Conservation (phyloP, 2,329 filamentous ascomycete genomes). For the Trichoderma arundinaceum region DNA sequence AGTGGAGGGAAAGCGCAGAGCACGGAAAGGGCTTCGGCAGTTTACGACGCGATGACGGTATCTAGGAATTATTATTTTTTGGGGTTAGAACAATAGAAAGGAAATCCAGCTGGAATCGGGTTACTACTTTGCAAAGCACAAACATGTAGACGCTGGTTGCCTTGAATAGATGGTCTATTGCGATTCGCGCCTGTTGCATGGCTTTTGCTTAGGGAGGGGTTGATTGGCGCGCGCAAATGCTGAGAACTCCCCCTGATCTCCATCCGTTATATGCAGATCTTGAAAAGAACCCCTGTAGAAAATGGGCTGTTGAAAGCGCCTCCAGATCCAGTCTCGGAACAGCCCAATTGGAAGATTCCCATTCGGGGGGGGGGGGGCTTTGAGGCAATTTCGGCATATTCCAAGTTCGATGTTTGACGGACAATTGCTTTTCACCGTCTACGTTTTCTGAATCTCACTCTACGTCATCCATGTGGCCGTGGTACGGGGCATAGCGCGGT, state of each 20-base stretch:
- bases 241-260: not conserved
- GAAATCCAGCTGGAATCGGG: not conserved
- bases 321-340: too few relatives aligned
- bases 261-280: not conserved
- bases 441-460: too few relatives aligned
- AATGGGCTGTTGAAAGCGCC: too few relatives aligned
- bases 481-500: too few relatives aligned
- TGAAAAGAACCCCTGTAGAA: not conserved
- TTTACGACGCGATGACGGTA: not conserved
- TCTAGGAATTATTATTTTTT: not conserved
- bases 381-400: not conserved
- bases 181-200: not conserved
- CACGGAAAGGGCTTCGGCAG: not conserved
- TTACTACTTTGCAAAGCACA: not conserved
- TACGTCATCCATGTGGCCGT: too few relatives aligned
- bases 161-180: not conserved
- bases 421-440: too few relatives aligned
- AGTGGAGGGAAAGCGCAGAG: not conserved
- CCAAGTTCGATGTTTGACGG: too few relatives aligned
- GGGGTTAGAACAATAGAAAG: not conserved
- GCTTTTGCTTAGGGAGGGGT: not conserved
- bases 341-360: too few relatives aligned
- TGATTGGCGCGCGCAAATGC: not conserved
- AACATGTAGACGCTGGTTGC: not conserved
- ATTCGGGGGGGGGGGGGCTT: not conserved